phyloP scores from a whole-genome alignment of 306 rosid species.

The Vicia villosa region DNA sequence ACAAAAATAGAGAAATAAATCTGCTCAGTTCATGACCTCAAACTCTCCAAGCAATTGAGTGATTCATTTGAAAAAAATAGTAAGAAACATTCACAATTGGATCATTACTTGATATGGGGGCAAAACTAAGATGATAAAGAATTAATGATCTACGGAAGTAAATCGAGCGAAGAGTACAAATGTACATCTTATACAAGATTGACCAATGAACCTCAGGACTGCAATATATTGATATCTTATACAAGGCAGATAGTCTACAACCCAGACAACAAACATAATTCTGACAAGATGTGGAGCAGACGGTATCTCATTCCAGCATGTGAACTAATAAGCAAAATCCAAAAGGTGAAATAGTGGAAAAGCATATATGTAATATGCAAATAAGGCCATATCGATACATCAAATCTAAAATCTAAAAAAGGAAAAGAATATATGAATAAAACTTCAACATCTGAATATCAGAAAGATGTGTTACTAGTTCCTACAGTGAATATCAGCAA shows the following conservation, averaged over 20 bases:
- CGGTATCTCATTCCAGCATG: background rate
- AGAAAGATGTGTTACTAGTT: background rate
- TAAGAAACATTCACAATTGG: background rate
- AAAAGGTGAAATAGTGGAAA: conserved; percentile 10
- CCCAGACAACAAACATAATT: background rate
- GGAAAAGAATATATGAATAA: background rate
- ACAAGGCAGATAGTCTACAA: background rate
- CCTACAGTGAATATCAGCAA: background rate
- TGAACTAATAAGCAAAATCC: background rate
- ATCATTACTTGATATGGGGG: background rate
- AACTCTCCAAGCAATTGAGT: background rate
- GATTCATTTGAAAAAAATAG: background rate
- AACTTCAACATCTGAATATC: conserved; percentile 3
- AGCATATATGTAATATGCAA: conserved; percentile 5
- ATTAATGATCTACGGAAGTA: background rate
- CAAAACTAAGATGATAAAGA: background rate
- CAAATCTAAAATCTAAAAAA: conserved; percentile 1
- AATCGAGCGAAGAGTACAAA: background rate
- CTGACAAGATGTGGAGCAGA: conserved; percentile 19
- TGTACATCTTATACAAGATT: background rate
- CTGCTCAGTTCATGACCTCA: background rate
- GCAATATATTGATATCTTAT: background rate
- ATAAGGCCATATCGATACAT: conserved; percentile 7
- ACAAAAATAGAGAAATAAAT: background rate
- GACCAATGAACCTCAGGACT: background rate